phyloP scores from a whole-genome alignment of 2,329 filamentous ascomycete species.

The Metarhizium brunneum region DNA sequence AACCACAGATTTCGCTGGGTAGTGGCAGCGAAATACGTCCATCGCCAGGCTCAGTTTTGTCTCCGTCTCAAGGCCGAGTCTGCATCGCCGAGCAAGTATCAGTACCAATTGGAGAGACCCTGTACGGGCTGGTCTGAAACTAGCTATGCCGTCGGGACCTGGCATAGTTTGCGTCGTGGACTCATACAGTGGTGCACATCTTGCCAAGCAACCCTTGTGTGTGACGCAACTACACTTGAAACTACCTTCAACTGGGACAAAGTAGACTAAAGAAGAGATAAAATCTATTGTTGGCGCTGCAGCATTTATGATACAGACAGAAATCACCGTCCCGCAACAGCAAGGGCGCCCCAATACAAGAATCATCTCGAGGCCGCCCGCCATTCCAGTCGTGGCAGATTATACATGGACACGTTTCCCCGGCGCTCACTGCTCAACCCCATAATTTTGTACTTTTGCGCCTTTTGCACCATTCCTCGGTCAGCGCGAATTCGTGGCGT shows the following conservation, averaged over 20 bases:
- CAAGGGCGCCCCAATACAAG: background rate
- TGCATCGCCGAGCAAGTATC: no score
- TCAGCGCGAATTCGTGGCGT: background rate
- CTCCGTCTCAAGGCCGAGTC: no score
- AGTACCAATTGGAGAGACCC: no score
- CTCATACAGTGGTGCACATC: no score
- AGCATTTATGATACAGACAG: slow-evolving; percentile 8
- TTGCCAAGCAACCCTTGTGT: no score
- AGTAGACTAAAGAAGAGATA: background rate
- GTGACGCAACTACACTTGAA: background rate
- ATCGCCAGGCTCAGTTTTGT: no score
- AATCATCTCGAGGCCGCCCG: background rate
- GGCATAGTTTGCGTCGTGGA: no score
- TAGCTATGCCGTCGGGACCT: no score
- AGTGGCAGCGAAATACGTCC: no score
- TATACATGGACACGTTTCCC: slow-evolving; percentile 5
- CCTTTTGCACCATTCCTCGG: background rate
- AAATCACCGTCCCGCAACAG: slow-evolving; percentile 1
- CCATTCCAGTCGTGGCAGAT: slow-evolving; percentile 10
- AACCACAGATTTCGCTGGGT: no score
- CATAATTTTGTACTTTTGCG: slow-evolving; percentile 3
- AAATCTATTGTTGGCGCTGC: slow-evolving; percentile 5
- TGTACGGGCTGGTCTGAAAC: no score
- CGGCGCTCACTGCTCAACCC: background rate
- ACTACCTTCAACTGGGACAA: background rate